Base-by-base conservation (phyloP, 768 basidiomycete species). In the Leucocoprinus birnbaumii region DNA sequence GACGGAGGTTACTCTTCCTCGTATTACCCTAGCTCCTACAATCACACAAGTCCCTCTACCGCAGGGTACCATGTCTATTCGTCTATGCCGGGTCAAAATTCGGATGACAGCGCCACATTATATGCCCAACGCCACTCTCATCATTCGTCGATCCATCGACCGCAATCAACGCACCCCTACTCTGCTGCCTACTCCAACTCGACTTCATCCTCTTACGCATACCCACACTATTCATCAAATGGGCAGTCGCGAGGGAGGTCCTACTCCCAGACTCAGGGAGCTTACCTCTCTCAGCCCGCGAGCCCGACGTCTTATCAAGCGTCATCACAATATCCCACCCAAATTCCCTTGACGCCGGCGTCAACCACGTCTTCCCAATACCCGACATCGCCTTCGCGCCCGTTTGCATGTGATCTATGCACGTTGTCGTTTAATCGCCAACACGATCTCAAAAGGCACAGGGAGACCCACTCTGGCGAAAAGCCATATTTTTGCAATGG, bases 401-500 rank as follows among this genome's bases (percentile, higher is more conserved):
- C 86, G 18, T 88, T 83, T 62, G 74, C 80, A 9, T 88, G 86
- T 57, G 84, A 87, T 61, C 67, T 90, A 59, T 93, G 90, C 66
- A 79, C 88, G 10, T 68, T 91, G 58, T 91, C 89, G 19, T 93
- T 93, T 74, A 90, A 90, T 65, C 82, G 90, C 42, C 87, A 89
- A 66, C 90, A 93, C 65, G 90, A 93, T 67, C 68, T 92, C 65
- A 91, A 91, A 66, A 80, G 90, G 34, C 90, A 93, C 70, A 77
- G 86, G 59, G 89, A 91, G 62, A 91, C 88, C 22, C 90, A 91
- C 70, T 87, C 87, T 4, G 89, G 89, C 35, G 89, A 91, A 68
- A 91, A 91, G 66, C 89, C 90, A 8, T 92, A 84, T 71, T 68
- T 83, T 16, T 92, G 90, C 69, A 91, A 91, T 61, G 89, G 87